These are phyloP conservation scores for Candolleomyces efflorescens DNA, from an alignment of 768 basidiomycete species.

Conservation along the genomic window DNA sequence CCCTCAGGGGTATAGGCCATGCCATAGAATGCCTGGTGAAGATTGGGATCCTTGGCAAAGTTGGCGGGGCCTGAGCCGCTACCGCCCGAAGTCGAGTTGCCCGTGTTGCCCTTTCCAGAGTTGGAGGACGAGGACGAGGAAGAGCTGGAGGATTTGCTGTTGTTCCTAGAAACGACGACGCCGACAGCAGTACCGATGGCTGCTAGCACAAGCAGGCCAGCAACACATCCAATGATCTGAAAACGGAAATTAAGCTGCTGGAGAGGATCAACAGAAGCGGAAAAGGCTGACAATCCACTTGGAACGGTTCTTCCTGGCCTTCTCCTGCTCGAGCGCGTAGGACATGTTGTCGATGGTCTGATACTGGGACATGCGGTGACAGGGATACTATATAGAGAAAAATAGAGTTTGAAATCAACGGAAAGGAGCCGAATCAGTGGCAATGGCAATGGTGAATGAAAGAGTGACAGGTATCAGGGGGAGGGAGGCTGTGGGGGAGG, in stretches of 20 bases:
- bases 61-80: not conserved
- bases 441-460: slow-evolving; percentile 1
- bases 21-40: slow-evolving; percentile 78
- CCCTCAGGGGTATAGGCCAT: slow-evolving; percentile 82
- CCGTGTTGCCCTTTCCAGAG: slow-evolving; percentile 8
- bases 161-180: slow-evolving; percentile 56
- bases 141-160: slow-evolving; percentile 19
- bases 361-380: slow-evolving; percentile 10
- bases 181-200: slow-evolving; percentile 61
- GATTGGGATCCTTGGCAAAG: slow-evolving; percentile 46
- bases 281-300: slow-evolving; percentile 52
- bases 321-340: slow-evolving; percentile 26
- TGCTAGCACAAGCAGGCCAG: slow-evolving; percentile 47
- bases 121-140: not conserved
- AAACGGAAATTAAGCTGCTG: not conserved
- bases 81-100: not conserved
- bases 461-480: not conserved
- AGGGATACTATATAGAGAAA: slow-evolving; percentile 5
- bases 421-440: slow-evolving; percentile 8
- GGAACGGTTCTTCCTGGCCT: slow-evolving; percentile 33
- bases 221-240: slow-evolving; percentile 49
- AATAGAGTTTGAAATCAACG: slow-evolving; percentile 4
- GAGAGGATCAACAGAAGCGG: not conserved
- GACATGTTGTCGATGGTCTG: slow-evolving; percentile 17
- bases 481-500: not conserved